These are phyloP conservation scores for Amanita rubescens DNA, from an alignment of 768 basidiomycete species.

Conservation along the genomic window DNA sequence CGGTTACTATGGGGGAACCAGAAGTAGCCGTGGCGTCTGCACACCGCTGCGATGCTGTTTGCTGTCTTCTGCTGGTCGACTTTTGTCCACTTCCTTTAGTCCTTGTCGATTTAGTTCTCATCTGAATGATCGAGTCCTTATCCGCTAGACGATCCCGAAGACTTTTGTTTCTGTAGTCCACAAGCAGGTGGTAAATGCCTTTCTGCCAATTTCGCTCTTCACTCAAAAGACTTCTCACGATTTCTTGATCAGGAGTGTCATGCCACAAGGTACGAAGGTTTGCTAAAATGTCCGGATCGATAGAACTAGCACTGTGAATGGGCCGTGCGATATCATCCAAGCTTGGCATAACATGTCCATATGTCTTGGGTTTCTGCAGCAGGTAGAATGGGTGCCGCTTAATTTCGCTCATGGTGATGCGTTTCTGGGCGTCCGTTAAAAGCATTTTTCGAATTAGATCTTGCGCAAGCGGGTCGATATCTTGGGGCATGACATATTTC, in stretches of 20 bases:
- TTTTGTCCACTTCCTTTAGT: neutral
- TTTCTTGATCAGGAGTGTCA: constrained; percentile 63
- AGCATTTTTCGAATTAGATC: constrained; percentile 81
- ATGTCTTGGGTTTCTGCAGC: constrained; percentile 40
- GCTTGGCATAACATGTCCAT: constrained; percentile 40
- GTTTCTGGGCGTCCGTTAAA: constrained; percentile 57
- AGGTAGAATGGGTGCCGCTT: constrained; percentile 73
- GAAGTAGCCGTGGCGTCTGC: neutral
- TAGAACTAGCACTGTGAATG: constrained; percentile 49
- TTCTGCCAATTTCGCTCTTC: constrained; percentile 86
- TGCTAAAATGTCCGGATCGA: constrained; percentile 85
- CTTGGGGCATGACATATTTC: constrained; percentile 63
- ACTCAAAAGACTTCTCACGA: constrained; percentile 60
- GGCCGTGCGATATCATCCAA: constrained; percentile 66
- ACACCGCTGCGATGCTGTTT: neutral
- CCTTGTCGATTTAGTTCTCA: neutral
- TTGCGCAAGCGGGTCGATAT: constrained; percentile 62
- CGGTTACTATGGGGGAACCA: neutral
- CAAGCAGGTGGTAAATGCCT: constrained; percentile 87
- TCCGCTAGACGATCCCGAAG: constrained; percentile 58
- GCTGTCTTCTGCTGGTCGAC: neutral
- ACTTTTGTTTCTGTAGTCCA: constrained; percentile 73
- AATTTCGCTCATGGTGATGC: constrained; percentile 82
- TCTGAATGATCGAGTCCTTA: neutral
- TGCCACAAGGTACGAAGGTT: constrained; percentile 94